Evolutionary conservation across 2,329 filamentous ascomycete species (phyloP), one percentile per base, ranked within the genome.

Genomic region (Aspergillus carbonarius): DNA sequence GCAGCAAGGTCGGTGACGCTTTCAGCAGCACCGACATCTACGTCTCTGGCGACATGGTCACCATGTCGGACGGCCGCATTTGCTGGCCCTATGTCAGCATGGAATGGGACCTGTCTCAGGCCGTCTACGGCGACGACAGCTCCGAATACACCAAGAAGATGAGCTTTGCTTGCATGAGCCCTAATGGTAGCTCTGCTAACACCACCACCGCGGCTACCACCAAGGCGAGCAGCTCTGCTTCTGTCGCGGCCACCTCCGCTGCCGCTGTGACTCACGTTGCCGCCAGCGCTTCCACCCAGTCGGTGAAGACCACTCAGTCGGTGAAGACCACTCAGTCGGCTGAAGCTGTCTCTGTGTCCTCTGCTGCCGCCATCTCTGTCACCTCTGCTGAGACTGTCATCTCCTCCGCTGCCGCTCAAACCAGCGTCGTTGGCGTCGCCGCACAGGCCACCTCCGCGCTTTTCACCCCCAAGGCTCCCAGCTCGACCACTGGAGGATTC

Each of bases 31-130:
- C 70, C 12, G 78, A 85, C 67, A 80, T 81, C n/a, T 85, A 79
- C 64, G 83, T 88, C 47, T 82, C 84, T 7, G 85, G 85, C 39
- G 85, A 88, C 65, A 85, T 87, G 78, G 83, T 85, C 10, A 85
- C 82, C 32, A 81, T 85, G 76, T 65, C 73, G n/a, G 82, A 85
- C 60, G 64, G 61, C n/a, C 82, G 82, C 49, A 78, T 88, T 65
- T 87, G 85, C 78, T 88, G 76, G 54, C 70, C 76, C 23, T 78
- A 78, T 61, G 65, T 78, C 25, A 74, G 72, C 52, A 71, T 74
- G 55, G 70, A 69, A 3, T 79, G 76, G 76, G 74, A 77, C 60
- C 63, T 79, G 6, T 75, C 76, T 1, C 68, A 75, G 63, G 62
- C 65, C 3, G 68, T 70, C n/a, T 40, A 51, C 55, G 10, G 23